These are phyloP conservation scores for Elaeagnus macrophylla DNA, from an alignment of 306 rosid species.

Conservation along the genomic window DNA sequence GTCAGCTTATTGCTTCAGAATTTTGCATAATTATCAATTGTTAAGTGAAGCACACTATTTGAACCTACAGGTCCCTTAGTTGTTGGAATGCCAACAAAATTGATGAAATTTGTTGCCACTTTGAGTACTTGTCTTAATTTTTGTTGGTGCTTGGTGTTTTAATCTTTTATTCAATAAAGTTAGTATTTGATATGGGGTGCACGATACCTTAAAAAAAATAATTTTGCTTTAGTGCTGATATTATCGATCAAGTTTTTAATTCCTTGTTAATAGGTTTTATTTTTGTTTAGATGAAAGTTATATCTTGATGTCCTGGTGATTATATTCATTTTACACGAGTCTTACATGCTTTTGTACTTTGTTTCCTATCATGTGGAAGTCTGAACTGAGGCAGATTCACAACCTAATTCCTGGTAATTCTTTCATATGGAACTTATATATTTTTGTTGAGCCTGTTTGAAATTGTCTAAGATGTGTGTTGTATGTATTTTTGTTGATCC, in stretches of 20 bases:
- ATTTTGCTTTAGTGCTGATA: too few species aligned
- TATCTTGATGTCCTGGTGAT: background rate
- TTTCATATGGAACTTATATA: constrained; percentile 16
- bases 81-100: background rate
- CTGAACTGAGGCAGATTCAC: constrained; percentile 86
- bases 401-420: constrained; percentile 86
- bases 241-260: too few species aligned
- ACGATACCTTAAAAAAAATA: too few species aligned
- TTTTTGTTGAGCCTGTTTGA: constrained; percentile 6
- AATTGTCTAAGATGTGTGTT: constrained; percentile 1
- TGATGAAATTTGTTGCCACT: background rate
- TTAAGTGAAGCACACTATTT: too few species aligned
- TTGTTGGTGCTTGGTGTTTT: background rate
- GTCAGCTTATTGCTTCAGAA: background rate
- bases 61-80: background rate
- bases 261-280: background rate
- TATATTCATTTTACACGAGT: constrained; percentile 14
- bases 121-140: too few species aligned
- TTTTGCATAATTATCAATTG: background rate
- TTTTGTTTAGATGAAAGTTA: background rate
- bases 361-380: constrained; percentile 63
- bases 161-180: too few species aligned
- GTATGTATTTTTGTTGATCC: constrained; percentile 1
- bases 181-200: too few species aligned
- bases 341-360: constrained; percentile 39